A percentile compares a stretch with the other conserved stretches of the same genome.
Conservation (phyloP, 805 yeast genomes). For the Tetrapisispora phaffii region DNA sequence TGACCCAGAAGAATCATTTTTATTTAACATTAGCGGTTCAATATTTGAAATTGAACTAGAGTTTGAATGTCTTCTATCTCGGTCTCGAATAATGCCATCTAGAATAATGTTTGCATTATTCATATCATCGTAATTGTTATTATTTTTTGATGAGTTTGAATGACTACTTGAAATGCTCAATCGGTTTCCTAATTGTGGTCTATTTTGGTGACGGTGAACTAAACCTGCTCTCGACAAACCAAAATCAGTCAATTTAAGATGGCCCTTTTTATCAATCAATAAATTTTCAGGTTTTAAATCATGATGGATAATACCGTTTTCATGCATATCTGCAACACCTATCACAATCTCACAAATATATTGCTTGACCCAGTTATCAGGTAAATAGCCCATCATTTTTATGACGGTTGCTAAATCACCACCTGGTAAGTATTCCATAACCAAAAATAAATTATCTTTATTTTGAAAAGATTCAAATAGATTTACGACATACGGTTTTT, state of each 20-base stretch:
- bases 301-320: slow-evolving; percentile 83
- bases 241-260: slow-evolving; percentile 86
- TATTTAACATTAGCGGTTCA: slow-evolving; percentile 18
- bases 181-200: slow-evolving; percentile 4
- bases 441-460: slow-evolving; percentile 74
- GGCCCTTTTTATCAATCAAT: slow-evolving; percentile 78
- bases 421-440: slow-evolving; percentile 93
- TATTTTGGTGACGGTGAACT: slow-evolving; percentile 59
- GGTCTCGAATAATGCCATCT: slow-evolving; percentile 6
- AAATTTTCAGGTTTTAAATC: slow-evolving; percentile 93
- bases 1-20: slow-evolving; percentile 26
- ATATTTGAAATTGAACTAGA: slow-evolving; percentile 14
- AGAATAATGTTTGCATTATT: not conserved
- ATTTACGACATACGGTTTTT: slow-evolving; percentile 87
- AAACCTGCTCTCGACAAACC: slow-evolving; percentile 88
- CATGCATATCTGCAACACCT: slow-evolving; percentile 84
- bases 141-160: not conserved
- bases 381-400: slow-evolving; percentile 70
- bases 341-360: slow-evolving; percentile 85
- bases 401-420: slow-evolving; percentile 89
- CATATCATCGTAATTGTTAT: not conserved
- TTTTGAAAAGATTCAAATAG: slow-evolving; percentile 83
- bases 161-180: slow-evolving; percentile 1
- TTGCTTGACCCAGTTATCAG: slow-evolving; percentile 76
- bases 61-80: slow-evolving; percentile 11